phyloP scores from a whole-genome alignment of 768 basidiomycete species.

The Lactarius hengduanensis region DNA sequence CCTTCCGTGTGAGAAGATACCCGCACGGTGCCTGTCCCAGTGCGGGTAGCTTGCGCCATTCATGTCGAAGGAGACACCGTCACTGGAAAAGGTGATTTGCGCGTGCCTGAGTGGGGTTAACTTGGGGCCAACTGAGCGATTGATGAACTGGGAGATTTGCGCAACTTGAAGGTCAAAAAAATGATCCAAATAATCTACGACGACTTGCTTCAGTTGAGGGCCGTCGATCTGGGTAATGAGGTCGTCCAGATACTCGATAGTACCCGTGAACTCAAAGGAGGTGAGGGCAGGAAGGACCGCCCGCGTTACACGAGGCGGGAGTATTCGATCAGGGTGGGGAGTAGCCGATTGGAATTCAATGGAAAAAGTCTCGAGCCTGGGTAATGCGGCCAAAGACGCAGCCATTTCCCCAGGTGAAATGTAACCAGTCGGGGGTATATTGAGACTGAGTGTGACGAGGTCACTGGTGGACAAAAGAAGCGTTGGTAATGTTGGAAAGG shows the following conservation, averaged over 20 bases:
- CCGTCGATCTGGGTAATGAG: neutral
- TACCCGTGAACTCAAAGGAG: neutral
- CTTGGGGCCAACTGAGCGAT: no score
- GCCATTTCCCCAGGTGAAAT: neutral
- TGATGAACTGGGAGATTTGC: no score
- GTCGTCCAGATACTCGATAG: conserved; percentile 7
- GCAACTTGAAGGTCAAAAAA: neutral
- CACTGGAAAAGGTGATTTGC: neutral
- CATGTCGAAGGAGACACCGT: neutral
- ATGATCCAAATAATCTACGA: neutral
- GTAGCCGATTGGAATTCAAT: neutral
- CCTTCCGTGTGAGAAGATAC: no score
- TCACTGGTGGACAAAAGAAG: neutral
- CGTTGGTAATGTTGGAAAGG: neutral
- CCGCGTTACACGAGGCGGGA: neutral
- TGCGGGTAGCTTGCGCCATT: neutral
- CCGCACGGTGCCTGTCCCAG: neutral
- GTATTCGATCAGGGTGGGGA: neutral
- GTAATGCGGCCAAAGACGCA: neutral
- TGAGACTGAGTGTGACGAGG: neutral
- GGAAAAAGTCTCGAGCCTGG: neutral
- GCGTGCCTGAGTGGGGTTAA: no score
- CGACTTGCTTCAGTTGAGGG: neutral
- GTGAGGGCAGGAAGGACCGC: neutral
- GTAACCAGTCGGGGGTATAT: neutral